A percentile compares a stretch with the other conserved stretches of the same genome.
Conservation (phyloP, 495 filamentous ascomycete species). For the Penicillium coprophilum region DNA sequence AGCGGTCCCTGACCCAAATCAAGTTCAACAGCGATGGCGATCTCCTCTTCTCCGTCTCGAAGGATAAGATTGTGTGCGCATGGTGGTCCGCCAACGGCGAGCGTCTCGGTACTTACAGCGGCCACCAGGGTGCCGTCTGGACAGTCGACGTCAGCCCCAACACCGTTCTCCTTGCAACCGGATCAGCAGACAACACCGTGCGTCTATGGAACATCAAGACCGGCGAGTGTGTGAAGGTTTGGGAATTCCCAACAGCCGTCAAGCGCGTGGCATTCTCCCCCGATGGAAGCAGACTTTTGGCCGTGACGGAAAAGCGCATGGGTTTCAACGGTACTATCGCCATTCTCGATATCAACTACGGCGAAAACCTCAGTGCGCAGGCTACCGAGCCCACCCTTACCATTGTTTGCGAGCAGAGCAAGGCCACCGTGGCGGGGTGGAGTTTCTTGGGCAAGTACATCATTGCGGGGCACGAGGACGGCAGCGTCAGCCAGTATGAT, state of each 20-base stretch:
- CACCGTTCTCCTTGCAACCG: conserved; percentile 87
- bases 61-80: conserved; percentile 94
- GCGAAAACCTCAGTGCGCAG: conserved; percentile 65
- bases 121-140: conserved; percentile 97
- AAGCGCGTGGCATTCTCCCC: conserved; percentile 96
- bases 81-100: conserved; percentile 96
- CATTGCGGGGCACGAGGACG: conserved; percentile 96
- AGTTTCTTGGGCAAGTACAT: conserved; percentile 90
- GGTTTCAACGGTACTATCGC: conserved; percentile 90
- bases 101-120: conserved; percentile 91
- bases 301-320: conserved; percentile 97
- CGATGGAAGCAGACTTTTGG: conserved; percentile 83
- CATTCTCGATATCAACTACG: conserved; percentile 79
- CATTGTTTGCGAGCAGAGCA: conserved; percentile 90
- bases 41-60: conserved; percentile 93
- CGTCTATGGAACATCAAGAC: conserved; percentile 95
- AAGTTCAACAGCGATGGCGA: conserved; percentile 97
- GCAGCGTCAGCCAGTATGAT: conserved; percentile 90
- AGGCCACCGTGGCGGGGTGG: conserved; percentile 96
- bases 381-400: conserved; percentile 73
- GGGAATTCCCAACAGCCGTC: conserved; percentile 94
- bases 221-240: conserved; percentile 88
- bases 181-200: conserved; percentile 97
- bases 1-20: conserved; percentile 97
- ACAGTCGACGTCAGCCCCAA: conserved; percentile 97